Conservation (phyloP, 495 filamentous ascomycete species). For the Pyrenula massariospora region DNA sequence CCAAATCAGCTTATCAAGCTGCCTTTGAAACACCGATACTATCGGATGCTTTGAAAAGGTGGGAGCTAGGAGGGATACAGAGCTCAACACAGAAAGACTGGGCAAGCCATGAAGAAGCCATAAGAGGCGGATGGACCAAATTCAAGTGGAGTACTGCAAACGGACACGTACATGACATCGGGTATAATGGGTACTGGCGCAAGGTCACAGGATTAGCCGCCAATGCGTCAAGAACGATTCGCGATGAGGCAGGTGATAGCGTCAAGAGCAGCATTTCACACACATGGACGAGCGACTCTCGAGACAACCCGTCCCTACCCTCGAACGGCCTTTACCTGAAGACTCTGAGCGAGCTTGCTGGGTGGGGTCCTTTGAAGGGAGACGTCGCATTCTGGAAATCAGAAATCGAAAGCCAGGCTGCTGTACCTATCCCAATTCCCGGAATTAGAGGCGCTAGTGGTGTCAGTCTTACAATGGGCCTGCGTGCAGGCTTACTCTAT, state of each 20-base stretch:
- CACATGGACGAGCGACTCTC: conserved; percentile 64
- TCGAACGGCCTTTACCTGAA: conserved; percentile 68
- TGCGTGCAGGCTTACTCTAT: conserved; percentile 52
- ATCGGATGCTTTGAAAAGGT: conserved; percentile 66
- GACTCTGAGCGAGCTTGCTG: conserved; percentile 68
- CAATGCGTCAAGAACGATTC: conserved; percentile 66
- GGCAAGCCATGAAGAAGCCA: conserved; percentile 83
- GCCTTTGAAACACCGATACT: conserved; percentile 69
- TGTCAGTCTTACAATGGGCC: conserved; percentile 53
- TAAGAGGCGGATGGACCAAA: conserved; percentile 69
- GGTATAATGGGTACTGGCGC: conserved; percentile 74
- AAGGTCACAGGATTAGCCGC: conserved; percentile 68
- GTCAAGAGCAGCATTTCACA: conserved; percentile 80
- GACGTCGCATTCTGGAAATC: conserved; percentile 86
- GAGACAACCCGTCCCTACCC: conserved; percentile 76
- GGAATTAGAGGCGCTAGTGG: conserved; percentile 57
- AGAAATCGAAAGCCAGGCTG: conserved; percentile 69
- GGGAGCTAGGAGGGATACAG: conserved; percentile 63
- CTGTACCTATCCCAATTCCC: conserved; percentile 58
- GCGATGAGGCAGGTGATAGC: conserved; percentile 78
- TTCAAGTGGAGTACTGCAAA: conserved; percentile 54
- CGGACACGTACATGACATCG: conserved; percentile 58
- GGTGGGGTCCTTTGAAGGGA: conserved; percentile 70
- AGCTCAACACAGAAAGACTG: conserved; percentile 77
- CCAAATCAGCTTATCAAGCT: conserved; percentile 76